These are phyloP conservation scores for Fusarium albosuccineum DNA, from an alignment of 2,329 filamentous ascomycete genomes.

Conservation along the genomic window DNA sequence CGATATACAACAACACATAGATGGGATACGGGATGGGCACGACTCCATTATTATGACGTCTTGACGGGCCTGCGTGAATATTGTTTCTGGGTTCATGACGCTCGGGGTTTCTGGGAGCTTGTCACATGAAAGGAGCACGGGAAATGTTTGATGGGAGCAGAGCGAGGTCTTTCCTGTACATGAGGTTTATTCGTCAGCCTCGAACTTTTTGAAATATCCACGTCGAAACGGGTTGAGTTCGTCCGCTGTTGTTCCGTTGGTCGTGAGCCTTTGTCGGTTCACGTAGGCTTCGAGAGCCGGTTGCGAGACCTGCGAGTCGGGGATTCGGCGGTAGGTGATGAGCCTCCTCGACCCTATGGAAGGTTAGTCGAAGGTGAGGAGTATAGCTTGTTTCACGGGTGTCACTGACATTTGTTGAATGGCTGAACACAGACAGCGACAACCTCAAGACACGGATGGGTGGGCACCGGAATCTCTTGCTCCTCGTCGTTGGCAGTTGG, in stretches of 20 bases:
- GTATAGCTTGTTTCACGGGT: background rate
- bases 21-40: constrained; percentile 38
- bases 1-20: constrained; percentile 41
- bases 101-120: constrained; percentile 34
- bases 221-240: constrained; percentile 72
- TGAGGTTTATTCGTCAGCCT: constrained; percentile 49
- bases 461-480: constrained; percentile 80
- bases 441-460: constrained; percentile 80
- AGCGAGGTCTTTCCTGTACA: constrained; percentile 38
- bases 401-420: constrained; percentile 84
- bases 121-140: constrained; percentile 38
- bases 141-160: constrained; percentile 41
- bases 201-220: constrained; percentile 70
- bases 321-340: constrained; percentile 84
- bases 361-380: background rate
- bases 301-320: constrained; percentile 67
- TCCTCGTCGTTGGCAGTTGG: constrained; percentile 87
- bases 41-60: constrained; percentile 37
- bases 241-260: constrained; percentile 64
- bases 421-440: constrained; percentile 84
- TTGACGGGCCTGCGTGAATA: constrained; percentile 30
- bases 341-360: constrained; percentile 83
- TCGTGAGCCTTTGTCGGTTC: constrained; percentile 47
- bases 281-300: constrained; percentile 55
- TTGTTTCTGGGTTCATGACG: constrained; percentile 29